Percentiles rank a stretch among this genome's conserved stretches.
Evolutionary conservation across 1,284 basidiomycete genomes (phyloP).

Genomic region (Puccinia novopanici): DNA sequence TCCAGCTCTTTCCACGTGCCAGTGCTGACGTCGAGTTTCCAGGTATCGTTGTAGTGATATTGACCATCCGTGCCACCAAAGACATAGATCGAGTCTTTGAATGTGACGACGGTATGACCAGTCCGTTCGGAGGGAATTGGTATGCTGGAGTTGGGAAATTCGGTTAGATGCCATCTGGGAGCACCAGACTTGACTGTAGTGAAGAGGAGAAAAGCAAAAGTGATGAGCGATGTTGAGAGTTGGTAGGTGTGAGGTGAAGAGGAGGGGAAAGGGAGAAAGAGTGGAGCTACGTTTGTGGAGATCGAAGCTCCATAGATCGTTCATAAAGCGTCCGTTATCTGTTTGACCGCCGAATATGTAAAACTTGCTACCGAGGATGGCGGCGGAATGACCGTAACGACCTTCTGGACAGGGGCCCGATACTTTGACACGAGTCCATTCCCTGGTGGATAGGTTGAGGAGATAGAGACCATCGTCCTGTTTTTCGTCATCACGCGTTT

Average conservation of each 20-base stretch:
- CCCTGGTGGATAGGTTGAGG: constrained; percentile 86
- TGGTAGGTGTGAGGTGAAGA: constrained; percentile 11
- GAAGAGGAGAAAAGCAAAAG: neutral
- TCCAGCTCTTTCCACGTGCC: constrained; percentile 86
- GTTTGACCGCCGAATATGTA: constrained; percentile 96
- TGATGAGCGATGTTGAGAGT: constrained; percentile 31
- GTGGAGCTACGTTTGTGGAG: constrained; percentile 73
- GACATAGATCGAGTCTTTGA: constrained; percentile 80
- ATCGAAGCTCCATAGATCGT: constrained; percentile 96
- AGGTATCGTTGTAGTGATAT: constrained; percentile 99
- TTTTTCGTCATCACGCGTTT: constrained; percentile 68
- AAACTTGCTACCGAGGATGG: constrained; percentile 88
- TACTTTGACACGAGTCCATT: constrained; percentile 87
- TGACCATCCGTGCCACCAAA: constrained; percentile 98
- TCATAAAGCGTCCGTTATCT: constrained; percentile 79
- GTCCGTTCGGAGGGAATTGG: constrained; percentile 87
- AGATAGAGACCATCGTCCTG: constrained; percentile 94
- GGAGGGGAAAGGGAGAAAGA: neutral
- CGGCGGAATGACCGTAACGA: constrained; percentile 92
- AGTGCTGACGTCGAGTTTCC: constrained; percentile 85
- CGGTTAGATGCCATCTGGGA: constrained; percentile 56
- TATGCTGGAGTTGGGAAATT: constrained; percentile 65
- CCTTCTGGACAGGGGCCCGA: constrained; percentile 77
- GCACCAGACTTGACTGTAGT: constrained; percentile 63
- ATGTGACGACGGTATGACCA: constrained; percentile 85